Evolutionary conservation across 441 rosid species (phyloP), one percentile per base, ranked within the genome.

Genomic region (Euphorbia celastroides): DNA sequence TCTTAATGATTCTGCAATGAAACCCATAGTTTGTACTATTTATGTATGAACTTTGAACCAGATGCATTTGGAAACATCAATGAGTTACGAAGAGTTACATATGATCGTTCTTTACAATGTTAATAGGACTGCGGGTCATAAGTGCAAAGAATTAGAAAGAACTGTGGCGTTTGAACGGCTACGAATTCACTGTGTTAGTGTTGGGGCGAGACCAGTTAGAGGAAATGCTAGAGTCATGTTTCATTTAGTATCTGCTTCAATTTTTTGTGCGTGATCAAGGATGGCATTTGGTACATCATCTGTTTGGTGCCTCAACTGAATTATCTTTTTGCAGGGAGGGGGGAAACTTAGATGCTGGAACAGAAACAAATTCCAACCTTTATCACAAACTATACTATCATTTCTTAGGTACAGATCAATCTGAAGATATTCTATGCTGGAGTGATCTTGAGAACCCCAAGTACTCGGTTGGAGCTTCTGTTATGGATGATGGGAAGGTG

Each of bases 351-450:
- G 99, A 94, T 80, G 98, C 99, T 63, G 99, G 98, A 8, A 94
- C 91, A 1, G 98, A 92, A 86, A 94, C 97, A 7, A 79, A 82
- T 70, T 61, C 94, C 8, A 94, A 85, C 71, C 94, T 90, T 62
- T 73, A 85, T 72, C 91, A 92, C 0, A 87, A 90, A 80, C 56
- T 90, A 27, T 88, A 81, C 80, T 90, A 92, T 78, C 99, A 94
- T 84, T 77, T 86, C 34, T 32, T 94, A 52, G 98, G 99, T 54
- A 82, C 86, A 0, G 88, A 86, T 75, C 98, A 94, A 50, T 83
- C 90, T 59, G 87, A 90, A 70, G 98, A 94, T 82, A 79, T 89
- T 69, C 71, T 88, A 70, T 94, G 99, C 86, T 94, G 97, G 94
- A 88, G 58, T 78, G 98, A 94, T 81, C 76, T 75, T 60, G 90